Evolutionary conservation across 1,139 yeast genomes (phyloP).

Genomic region (Saccharomyces uvarum): DNA sequence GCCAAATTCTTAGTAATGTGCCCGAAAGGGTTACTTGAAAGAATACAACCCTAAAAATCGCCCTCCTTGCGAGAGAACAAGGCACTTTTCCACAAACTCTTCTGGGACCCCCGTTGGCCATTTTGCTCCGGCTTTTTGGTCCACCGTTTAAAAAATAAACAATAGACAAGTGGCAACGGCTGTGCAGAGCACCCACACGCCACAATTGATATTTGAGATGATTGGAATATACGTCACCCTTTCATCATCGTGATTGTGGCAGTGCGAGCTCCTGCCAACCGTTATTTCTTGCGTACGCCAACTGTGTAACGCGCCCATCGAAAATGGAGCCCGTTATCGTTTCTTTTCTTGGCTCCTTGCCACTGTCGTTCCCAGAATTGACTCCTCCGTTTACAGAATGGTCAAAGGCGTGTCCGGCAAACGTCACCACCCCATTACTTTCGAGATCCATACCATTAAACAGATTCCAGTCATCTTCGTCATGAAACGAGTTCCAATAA

Average conservation of each 20-base stretch:
- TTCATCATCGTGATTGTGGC: neutral
- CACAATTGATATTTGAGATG: neutral
- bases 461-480: slow-evolving; percentile 24
- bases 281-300: slow-evolving; percentile 4
- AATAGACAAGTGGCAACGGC: neutral
- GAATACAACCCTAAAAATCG: neutral
- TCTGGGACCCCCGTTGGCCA: neutral
- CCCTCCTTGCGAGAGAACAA: neutral
- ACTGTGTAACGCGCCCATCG: slow-evolving; percentile 5
- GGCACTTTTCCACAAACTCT: neutral
- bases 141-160: neutral
- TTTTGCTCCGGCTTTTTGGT: neutral
- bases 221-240: neutral
- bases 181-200: neutral
- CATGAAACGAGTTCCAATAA: slow-evolving; percentile 26
- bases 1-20: neutral
- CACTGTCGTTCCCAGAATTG: neutral
- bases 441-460: slow-evolving; percentile 20
- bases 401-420: slow-evolving; percentile 1
- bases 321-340: slow-evolving; percentile 9
- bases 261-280: slow-evolving; percentile 6
- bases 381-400: neutral
- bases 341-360: slow-evolving; percentile 2
- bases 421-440: slow-evolving; percentile 15
- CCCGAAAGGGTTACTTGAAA: neutral